phyloP scores from a whole-genome alignment of 495 filamentous ascomycete species.

The Trichoderma virens region DNA sequence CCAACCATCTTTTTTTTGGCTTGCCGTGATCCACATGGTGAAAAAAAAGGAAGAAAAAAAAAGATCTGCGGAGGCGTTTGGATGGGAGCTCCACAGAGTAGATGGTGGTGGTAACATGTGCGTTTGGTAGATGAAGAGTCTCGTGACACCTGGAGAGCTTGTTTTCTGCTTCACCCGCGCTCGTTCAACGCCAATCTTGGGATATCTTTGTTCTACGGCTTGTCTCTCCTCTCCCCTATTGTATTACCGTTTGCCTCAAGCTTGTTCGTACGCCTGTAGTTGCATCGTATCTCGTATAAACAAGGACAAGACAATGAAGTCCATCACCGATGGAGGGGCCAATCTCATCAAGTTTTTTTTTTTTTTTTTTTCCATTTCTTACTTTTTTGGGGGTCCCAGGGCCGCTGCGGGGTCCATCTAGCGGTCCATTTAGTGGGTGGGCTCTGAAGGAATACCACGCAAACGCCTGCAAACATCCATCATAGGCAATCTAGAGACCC shows the following conservation, averaged over 20 bases:
- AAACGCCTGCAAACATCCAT: conserved; percentile 1
- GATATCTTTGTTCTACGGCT: too few species aligned
- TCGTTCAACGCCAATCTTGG: not conserved
- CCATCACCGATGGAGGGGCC: too few species aligned
- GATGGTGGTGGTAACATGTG: not conserved
- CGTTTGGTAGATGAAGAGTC: not conserved
- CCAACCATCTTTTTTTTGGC: not conserved
- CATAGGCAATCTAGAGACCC: conserved; percentile 1
- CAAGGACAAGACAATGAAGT: too few species aligned
- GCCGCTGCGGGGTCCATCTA: conserved; percentile 4
- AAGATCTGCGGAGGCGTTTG: conserved; percentile 6
- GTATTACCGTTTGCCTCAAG: too few species aligned
- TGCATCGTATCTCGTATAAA: too few species aligned
- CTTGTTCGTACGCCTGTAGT: too few species aligned
- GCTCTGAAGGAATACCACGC: not conserved
- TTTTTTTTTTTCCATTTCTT: too few species aligned
- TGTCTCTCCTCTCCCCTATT: too few species aligned
- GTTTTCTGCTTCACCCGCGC: too few species aligned
- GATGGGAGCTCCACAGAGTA: not conserved
- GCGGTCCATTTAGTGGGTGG: not conserved
- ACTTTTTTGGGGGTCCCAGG: not conserved
- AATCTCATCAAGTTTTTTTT: too few species aligned
- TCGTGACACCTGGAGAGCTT: not conserved
- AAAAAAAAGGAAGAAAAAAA: not conserved
- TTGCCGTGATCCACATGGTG: not conserved